Evolutionary conservation across 164 flowering plant genomes (phyloP).

Genomic region (Macadamia integrifolia): DNA sequence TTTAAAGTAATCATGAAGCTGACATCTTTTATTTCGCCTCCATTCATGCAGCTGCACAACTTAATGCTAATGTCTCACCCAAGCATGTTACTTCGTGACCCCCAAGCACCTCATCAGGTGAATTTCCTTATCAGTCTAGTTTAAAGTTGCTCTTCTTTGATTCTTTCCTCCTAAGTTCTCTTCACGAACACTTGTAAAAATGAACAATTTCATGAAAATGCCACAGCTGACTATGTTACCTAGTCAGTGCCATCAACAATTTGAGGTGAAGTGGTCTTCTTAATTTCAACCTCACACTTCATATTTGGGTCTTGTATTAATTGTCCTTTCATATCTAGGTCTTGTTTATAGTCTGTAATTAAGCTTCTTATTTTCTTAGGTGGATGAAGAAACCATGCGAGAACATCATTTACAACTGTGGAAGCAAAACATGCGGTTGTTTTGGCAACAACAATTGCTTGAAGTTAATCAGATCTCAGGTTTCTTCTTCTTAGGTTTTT

Average conservation of each 20-base stretch:
- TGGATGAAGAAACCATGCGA: background rate
- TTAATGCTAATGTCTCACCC: conserved; percentile 7
- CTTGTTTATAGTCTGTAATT: background rate
- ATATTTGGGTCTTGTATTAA: no score
- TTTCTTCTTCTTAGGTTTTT: background rate
- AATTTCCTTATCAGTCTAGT: background rate
- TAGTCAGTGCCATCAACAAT: no score
- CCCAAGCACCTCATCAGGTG: conserved; percentile 6
- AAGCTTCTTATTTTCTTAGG: background rate
- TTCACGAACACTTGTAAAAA: no score
- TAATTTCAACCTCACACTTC: no score
- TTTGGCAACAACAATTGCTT: conserved; percentile 20
- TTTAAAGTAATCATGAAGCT: no score
- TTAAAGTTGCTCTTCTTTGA: no score
- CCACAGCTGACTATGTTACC: no score
- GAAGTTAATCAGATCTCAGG: conserved; percentile 12
- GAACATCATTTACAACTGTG: conserved; percentile 1
- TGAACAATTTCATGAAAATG: no score
- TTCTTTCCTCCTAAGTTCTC: no score
- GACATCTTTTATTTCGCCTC: background rate
- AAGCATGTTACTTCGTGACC: background rate
- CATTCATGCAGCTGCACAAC: conserved; percentile 7
- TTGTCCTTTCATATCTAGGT: no score
- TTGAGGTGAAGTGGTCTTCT: no score
- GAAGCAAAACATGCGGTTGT: conserved; percentile 14